Percentiles rank a stretch among this genome's conserved stretches.
Conservation (phyloP, 371 early-diverging fungal species). For the Mucor velutinosus region DNA sequence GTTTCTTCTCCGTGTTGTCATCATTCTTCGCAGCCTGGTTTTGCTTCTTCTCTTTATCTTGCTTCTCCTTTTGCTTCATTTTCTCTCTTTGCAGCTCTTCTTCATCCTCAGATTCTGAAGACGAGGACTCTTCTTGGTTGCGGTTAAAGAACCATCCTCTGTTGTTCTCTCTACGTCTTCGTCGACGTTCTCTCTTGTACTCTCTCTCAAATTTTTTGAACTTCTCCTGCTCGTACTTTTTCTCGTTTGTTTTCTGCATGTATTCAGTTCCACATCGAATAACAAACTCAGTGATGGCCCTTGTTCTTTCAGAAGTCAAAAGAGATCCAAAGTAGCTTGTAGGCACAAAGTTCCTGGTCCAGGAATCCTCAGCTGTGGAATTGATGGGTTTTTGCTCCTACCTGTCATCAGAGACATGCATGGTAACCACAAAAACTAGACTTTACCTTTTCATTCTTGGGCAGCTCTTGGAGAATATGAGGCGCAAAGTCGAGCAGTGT, state of each 20-base stretch:
- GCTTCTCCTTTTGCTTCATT: conserved; percentile 11
- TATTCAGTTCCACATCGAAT: conserved; percentile 28
- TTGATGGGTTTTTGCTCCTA: conserved; percentile 28
- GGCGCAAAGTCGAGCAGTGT: conserved; percentile 59
- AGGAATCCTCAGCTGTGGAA: conserved; percentile 21
- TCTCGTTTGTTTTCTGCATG: conserved; percentile 22
- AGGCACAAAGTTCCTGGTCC: conserved; percentile 23
- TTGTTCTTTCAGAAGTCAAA: conserved; percentile 11
- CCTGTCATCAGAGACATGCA: not conserved
- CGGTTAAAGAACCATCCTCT: conserved; percentile 4
- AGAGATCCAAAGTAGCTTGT: conserved; percentile 14
- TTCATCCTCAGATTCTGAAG: conserved; percentile 7
- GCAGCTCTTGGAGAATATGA: conserved; percentile 56
- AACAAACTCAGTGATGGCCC: conserved; percentile 17
- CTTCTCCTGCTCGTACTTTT: not conserved
- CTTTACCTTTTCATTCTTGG: conserved; percentile 36
- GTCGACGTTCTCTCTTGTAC: not conserved
- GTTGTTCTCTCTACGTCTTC: not conserved
- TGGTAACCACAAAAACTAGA: not conserved
- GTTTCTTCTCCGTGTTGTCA: conserved; percentile 10
- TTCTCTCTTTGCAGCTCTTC: conserved; percentile 7
- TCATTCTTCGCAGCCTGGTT: conserved; percentile 17
- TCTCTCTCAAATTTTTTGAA: not conserved
- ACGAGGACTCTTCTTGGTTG: not conserved
- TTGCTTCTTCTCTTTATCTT: conserved; percentile 16